Conservation (phyloP, 257 asterid species). For the Paraleonurus japonicus region DNA sequence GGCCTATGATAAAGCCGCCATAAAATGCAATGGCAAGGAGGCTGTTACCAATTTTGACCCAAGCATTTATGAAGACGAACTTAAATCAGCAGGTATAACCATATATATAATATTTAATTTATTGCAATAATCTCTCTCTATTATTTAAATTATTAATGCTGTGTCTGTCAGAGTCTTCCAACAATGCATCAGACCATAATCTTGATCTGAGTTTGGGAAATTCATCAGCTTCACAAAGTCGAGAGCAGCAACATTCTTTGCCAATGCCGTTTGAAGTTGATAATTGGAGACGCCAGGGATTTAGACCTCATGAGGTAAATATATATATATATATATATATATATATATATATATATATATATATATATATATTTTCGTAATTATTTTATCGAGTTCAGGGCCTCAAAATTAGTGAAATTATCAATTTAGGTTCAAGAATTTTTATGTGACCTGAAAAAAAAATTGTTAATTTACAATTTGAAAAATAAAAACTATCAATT, state of each 20-base stretch:
- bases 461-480: too few species aligned
- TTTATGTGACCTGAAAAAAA: too few species aligned
- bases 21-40: constrained; percentile 92
- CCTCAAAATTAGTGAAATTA: too few species aligned
- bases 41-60: constrained; percentile 98
- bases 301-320: constrained; percentile 62
- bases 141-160: background rate
- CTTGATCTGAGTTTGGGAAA: constrained; percentile 84
- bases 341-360: too few species aligned
- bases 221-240: constrained; percentile 43
- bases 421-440: too few species aligned
- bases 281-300: constrained; percentile 47
- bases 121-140: background rate
- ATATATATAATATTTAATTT: background rate
- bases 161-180: constrained; percentile 43
- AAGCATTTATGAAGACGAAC: constrained; percentile 78
- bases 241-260: constrained; percentile 36
- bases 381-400: too few species aligned
- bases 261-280: constrained; percentile 44
- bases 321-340: too few species aligned
- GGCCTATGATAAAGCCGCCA: constrained; percentile 98
- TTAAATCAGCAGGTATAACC: constrained; percentile 54
- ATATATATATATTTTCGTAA: too few species aligned
- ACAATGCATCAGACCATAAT: constrained; percentile 52
- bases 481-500: too few species aligned